Base-by-base conservation (phyloP, 2,329 filamentous ascomycete genomes). In the Claviceps humidiphila region DNA sequence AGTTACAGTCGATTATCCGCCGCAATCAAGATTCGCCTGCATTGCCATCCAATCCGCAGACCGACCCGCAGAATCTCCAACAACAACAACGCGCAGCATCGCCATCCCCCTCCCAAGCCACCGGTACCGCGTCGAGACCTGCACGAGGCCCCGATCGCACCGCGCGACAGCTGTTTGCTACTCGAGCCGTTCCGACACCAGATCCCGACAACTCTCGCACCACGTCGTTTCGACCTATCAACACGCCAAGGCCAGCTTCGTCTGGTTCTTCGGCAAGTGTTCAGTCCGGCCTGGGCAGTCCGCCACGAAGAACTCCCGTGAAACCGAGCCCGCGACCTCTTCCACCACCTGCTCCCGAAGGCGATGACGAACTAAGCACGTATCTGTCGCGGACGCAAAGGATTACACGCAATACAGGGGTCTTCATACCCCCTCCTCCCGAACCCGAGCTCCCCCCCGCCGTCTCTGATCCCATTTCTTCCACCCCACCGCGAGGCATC, bases 371-470 rank as follows among this genome's bases (percentile, higher is more conserved):
- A 5, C 48, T 63, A 2, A 60, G 67, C 42, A 64, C 65, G 1
- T 67, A 67, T 41, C 55, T 60, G 0, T 61, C 63, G 2, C 62
- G 58, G 47, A 59, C 57, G 4, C 53, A 62, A 6, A 61, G 63
- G 30, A 58, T 63, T 40, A 62, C 60, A 1, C 63, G 63, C 0
- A 34, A 67, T 61, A 30, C 71, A 59, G 30, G 68, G 59, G n/a
- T 65, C 55, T 17, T 57, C 45, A 46, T 56, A 37, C 55, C 57
- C n/a, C 47, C 52, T 34, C 58, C 53, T n/a, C 72, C 73, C 16
- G 81, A 86, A 58, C 82, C 82, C 1, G 80, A 84, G 47, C 70
- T 87, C 5, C 84, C 83, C 3, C 78, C 78, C 0, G 78, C 78
- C 0, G 64, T 74, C 13, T 66, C 68, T 2, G 79, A 82, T 53